phyloP scores from a whole-genome alignment of 1,139 yeast genomes.

The Yamadazyma triangularis region DNA sequence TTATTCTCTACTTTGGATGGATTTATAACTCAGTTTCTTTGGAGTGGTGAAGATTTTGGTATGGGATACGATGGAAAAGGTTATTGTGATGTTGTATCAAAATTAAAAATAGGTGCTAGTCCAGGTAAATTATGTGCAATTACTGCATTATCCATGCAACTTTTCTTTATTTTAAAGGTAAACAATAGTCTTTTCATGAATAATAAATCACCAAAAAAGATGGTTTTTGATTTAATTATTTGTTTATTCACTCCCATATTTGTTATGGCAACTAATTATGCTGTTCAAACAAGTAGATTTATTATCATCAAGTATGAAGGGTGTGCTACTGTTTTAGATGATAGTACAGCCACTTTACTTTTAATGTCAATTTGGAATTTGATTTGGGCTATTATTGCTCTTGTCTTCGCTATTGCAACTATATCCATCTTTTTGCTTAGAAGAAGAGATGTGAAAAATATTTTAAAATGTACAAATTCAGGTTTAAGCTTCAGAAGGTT shows the following conservation, averaged over 20 bases:
- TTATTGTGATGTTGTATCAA: slow-evolving; percentile 74
- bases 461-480: slow-evolving; percentile 72
- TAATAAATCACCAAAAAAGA: slow-evolving; percentile 30
- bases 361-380: slow-evolving; percentile 62
- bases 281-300: slow-evolving; percentile 58
- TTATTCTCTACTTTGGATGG: slow-evolving; percentile 51
- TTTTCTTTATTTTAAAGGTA: slow-evolving; percentile 64
- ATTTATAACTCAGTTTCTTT: slow-evolving; percentile 61
- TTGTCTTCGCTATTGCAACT: slow-evolving; percentile 53
- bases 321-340: slow-evolving; percentile 47
- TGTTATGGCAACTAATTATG: slow-evolving; percentile 54
- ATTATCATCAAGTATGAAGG: slow-evolving; percentile 60
- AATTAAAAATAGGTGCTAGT: slow-evolving; percentile 59
- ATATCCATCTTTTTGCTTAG: slow-evolving; percentile 49
- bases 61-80: slow-evolving; percentile 56
- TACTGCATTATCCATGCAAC: slow-evolving; percentile 65
- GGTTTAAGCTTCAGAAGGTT: slow-evolving; percentile 65
- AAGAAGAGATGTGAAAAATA: slow-evolving; percentile 66
- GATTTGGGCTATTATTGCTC: slow-evolving; percentile 59
- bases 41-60: slow-evolving; percentile 58
- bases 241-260: slow-evolving; percentile 62
- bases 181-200: slow-evolving; percentile 38
- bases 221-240: slow-evolving; percentile 50
- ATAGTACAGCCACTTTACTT: slow-evolving; percentile 46
- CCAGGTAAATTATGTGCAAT: slow-evolving; percentile 70